phyloP scores from a whole-genome alignment of 257 asterid species.

The Lycium barbarum region DNA sequence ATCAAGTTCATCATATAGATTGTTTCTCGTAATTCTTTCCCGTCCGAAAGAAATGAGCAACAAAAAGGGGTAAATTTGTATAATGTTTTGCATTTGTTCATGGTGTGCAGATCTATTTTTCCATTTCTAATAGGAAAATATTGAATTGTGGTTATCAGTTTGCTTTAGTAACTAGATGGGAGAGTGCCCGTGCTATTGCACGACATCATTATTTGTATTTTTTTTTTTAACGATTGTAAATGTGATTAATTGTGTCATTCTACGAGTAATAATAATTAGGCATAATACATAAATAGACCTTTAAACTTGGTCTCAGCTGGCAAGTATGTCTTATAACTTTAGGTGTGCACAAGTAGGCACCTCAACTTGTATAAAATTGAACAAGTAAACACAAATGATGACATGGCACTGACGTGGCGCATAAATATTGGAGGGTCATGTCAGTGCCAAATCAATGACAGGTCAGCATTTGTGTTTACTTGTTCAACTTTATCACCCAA shows the following conservation, averaged over 20 bases:
- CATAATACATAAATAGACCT: no score
- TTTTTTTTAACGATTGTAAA: neutral
- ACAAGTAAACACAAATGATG: no score
- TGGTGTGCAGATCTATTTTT: neutral
- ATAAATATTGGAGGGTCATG: no score
- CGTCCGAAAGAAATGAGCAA: neutral
- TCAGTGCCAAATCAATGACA: no score
- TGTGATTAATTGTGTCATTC: neutral
- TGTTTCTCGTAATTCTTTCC: neutral
- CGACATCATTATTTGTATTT: neutral
- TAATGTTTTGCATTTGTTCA: slow-evolving; percentile 4
- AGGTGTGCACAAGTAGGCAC: no score
- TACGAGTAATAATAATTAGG: neutral
- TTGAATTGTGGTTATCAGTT: neutral
- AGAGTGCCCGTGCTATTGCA: neutral
- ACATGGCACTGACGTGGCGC: no score
- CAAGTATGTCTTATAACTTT: no score
- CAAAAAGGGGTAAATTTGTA: neutral
- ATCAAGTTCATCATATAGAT: slow-evolving; percentile 65
- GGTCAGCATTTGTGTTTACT: no score
- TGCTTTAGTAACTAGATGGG: neutral
- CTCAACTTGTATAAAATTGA: no score
- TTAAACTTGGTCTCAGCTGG: no score
- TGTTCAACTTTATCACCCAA: no score
- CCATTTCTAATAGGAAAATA: neutral